phyloP scores from a whole-genome alignment of 2,329 filamentous ascomycete species.

The Botrytis porri region DNA sequence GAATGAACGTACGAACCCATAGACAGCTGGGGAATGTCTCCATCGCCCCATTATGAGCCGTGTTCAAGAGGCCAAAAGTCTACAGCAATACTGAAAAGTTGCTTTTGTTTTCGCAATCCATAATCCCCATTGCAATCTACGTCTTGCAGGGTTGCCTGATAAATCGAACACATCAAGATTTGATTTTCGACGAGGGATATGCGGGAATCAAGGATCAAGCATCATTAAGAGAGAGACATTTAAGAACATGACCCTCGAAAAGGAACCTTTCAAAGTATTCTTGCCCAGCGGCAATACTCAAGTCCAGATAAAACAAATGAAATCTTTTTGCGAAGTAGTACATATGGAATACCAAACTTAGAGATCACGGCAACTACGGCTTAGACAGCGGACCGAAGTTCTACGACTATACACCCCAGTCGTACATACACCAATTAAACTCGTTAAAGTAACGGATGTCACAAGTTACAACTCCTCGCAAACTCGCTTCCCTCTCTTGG shows the following conservation, averaged over 20 bases:
- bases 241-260: neutral
- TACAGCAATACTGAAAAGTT: neutral
- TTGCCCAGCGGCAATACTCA: neutral
- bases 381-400: slow-evolving; percentile 15
- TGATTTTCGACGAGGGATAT: slow-evolving; percentile 19
- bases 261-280: neutral
- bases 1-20: neutral
- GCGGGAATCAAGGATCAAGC: slow-evolving; percentile 18
- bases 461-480: slow-evolving; percentile 10
- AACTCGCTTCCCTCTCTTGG: slow-evolving; percentile 19
- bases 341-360: neutral
- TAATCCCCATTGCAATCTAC: slow-evolving; percentile 11
- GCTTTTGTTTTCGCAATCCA: slow-evolving; percentile 2
- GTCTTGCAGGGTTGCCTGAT: slow-evolving; percentile 9
- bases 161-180: neutral
- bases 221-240: slow-evolving; percentile 16
- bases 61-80: slow-evolving; percentile 1
- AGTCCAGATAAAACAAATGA: neutral
- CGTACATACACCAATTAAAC: slow-evolving; percentile 20
- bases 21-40: neutral
- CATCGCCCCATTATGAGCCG: slow-evolving; percentile 6
- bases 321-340: neutral
- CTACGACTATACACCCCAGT: slow-evolving; percentile 4
- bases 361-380: slow-evolving; percentile 9
- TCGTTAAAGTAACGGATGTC: slow-evolving; percentile 10